Base-by-base conservation (phyloP, 164 flowering plant genomes). In the Vitis rotundifolia region DNA sequence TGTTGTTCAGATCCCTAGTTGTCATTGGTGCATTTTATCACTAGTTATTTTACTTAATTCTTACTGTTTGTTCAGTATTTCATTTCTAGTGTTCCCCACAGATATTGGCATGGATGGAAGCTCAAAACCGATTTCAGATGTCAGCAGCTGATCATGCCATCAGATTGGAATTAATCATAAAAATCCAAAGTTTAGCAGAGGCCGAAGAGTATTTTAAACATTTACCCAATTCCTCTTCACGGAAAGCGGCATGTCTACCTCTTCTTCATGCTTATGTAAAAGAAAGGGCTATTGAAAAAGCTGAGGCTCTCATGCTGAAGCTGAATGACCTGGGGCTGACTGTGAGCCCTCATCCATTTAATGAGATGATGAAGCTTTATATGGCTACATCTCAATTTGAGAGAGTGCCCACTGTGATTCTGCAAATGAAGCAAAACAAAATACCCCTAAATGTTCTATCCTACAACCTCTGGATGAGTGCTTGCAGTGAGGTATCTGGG, bases 361-460 rank as follows among this genome's bases (percentile, higher is more conserved):
- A 83, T 68, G 86, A 76, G 74, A 83, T 89, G 86, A 86, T 85
- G 94, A 89, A 86, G 69, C 80, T 85, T 58, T 89, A 85, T 54
- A 67, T 75, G 65, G 82, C 86, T 18, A 82, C 78, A 1, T 74
- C 77, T 63, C 82, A 79, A 63, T 76, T 63, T 63, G 69, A 75
- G 64, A 87, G 80, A 76, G 90, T 82, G 7, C 77, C 67, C 7
- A 49, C 70, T 28, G 78, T 82, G 61, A 81, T 88, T 59, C 72
- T 18, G 19, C 73, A 79, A 67, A 88, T 89, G 90, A 89, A 83
- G 72, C 74, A 52, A 61, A 77, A 81, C 66, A 83, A 50, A 14
- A 80, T 84, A 67, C 81, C 82, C 8, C 55, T 29, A 48, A 85
- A 80, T 82, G 81, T 84, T 69, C 83, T 86, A 14, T 85, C 90